Percentiles rank a stretch among this genome's conserved stretches.
Evolutionary conservation across 148 eudicot species (phyloP).

Genomic region (Fagopyrum tataricum): DNA sequence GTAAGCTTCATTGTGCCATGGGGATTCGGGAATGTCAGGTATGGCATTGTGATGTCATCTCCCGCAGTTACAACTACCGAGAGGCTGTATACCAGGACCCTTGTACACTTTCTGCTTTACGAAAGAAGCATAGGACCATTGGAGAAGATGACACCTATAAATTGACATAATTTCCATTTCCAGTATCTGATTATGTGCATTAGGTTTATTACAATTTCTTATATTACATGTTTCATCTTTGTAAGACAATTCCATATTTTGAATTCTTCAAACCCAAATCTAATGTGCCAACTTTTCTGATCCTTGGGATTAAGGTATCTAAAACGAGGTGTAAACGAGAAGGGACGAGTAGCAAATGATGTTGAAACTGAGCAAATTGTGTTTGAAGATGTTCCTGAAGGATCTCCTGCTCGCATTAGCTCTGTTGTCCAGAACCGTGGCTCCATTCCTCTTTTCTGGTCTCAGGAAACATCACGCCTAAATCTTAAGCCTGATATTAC

Average conservation of each 20-base stretch:
- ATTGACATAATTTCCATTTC: not conserved
- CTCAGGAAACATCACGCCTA: conserved; percentile 91
- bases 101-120: not conserved
- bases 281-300: not conserved
- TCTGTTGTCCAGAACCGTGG: conserved; percentile 95
- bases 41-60: not conserved
- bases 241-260: not conserved
- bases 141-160: not conserved
- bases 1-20: not conserved
- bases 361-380: conserved; percentile 96
- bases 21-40: not conserved
- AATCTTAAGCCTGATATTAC: conserved; percentile 86
- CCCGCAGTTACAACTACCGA: not conserved
- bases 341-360: conserved; percentile 91
- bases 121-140: conserved; percentile 1
- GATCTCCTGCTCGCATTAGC: conserved; percentile 55
- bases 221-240: not conserved
- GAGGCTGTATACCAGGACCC: not conserved
- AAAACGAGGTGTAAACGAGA: conserved; percentile 89
- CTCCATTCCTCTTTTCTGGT: conserved; percentile 96
- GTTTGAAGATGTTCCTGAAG: conserved; percentile 73
- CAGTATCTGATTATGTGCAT: not conserved
- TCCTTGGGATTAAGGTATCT: conserved; percentile 45
- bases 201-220: not conserved
- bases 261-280: not conserved